Base-by-base conservation (phyloP, 352 stramenopile species). In the Globisporangium heterothallicum region DNA sequence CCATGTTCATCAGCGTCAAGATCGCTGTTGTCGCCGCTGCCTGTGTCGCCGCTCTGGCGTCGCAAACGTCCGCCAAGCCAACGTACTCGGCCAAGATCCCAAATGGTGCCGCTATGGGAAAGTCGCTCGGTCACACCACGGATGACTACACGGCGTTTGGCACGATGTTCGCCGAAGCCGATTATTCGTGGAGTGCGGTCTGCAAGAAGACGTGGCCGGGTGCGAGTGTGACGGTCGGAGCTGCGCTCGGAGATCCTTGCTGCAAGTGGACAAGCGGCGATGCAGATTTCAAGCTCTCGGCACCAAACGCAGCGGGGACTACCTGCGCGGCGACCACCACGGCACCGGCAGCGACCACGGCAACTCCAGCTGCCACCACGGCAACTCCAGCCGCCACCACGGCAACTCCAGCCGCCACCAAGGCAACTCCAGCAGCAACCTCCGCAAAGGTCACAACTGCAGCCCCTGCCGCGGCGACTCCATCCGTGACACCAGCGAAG, bases 221-320 rank as follows among this genome's bases (percentile, higher is more conserved):
- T 25, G 54, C 67, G 18, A 63, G 58, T 10, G 58, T 76, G 46
- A 78, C 68, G 27, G 63, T 59, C 36, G 71, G 71, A n/a, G 56
- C 55, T 21, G 70, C 62, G 10, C 73, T 79, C 59, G 71, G 71
- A 6, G 71, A 81, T 60, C 71, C 71, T 55, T 81, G 71, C 66
- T 81, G 71, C 63, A 81, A 62, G n/a, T 81, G 71, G 71, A 68
- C 44, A 14, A 56, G 66, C 25, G 63, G 53, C 10, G 70, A 36
- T 3, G 57, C 71, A 18, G 71, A 81, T 38, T 70, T 63, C 38
- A 45, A 26, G 32, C 53, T 78, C n/a, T 64, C 59, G 25, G 63
- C 70, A 35, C 56, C 59, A 14, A 64, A 73, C 42, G 63, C 66
- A 25, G 58, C 63, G 30, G 68, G 59, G 21, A 66, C 59, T 12